These are phyloP conservation scores for Thalassiosira allenii DNA, from an alignment of 352 stramenopile genomes.

Conservation along the genomic window DNA sequence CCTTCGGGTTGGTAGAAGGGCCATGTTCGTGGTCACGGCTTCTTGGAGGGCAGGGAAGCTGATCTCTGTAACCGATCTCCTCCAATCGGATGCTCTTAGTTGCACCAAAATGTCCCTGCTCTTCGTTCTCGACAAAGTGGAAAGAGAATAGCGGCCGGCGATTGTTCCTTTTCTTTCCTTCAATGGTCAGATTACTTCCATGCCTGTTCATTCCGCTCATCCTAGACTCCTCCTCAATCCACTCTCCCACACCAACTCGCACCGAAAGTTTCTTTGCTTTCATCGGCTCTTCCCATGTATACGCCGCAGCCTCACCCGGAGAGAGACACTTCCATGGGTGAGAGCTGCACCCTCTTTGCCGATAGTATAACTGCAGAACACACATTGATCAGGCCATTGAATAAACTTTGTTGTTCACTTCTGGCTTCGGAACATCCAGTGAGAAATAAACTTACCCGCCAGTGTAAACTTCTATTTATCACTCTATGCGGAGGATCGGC, in stretches of 20 bases:
- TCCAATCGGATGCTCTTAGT: slow-evolving; percentile 80
- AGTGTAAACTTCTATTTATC: slow-evolving; percentile 79
- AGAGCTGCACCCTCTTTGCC: slow-evolving; percentile 76
- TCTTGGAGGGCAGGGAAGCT: slow-evolving; percentile 65
- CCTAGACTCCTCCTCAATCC: slow-evolving; percentile 28
- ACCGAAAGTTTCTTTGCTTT: slow-evolving; percentile 83
- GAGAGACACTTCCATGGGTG: slow-evolving; percentile 83
- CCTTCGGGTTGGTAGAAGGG: slow-evolving; percentile 13
- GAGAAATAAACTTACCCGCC: slow-evolving; percentile 52
- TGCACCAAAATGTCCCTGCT: slow-evolving; percentile 77
- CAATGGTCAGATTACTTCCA: neutral
- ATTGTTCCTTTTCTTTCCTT: neutral
- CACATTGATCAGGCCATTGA: no score
- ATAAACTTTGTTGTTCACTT: no score
- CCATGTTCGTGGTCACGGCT: slow-evolving; percentile 29
- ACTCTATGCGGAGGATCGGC: slow-evolving; percentile 73
- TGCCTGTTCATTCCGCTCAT: no score
- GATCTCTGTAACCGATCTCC: slow-evolving; percentile 82
- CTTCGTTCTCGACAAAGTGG: slow-evolving; percentile 82
- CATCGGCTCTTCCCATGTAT: slow-evolving; percentile 87
- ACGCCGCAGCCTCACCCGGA: slow-evolving; percentile 75
- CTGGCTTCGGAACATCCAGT: no score
- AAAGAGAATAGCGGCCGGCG: slow-evolving; percentile 57
- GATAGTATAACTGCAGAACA: slow-evolving; percentile 74
- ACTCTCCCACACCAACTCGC: slow-evolving; percentile 54